Base-by-base conservation (phyloP, 1,284 basidiomycete species). In the Ceratobasidium sp. region DNA sequence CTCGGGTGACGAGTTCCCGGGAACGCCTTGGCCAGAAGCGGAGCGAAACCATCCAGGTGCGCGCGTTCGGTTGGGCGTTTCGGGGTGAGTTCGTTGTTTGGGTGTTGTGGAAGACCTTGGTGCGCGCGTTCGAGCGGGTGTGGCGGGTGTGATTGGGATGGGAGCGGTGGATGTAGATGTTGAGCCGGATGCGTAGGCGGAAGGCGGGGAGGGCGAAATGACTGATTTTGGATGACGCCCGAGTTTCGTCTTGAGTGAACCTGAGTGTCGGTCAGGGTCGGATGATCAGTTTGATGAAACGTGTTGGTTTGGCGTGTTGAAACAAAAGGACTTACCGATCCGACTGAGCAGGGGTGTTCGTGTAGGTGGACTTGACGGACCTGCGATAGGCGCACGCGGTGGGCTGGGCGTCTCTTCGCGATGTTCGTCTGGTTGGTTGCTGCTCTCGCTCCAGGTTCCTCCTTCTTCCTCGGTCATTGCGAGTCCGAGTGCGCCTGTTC, bases 241-340 rank as follows among this genome's bases (percentile, higher is more conserved):
- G n/a, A 71, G 56, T 69, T 56, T 48, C 9, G 33, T 64, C 47
- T 60, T 62, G 56, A 67, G 44, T 33, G 74, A 75, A 33, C 59
- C 74, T 69, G n/a, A n/a, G 29, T 36, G 29, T 29, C 33, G 47
- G 57, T 22, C 36, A 41, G 36, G 36, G 36, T 41, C 75, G 24
- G 51, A 59, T 60, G 33, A 62, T 75, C 44, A 63, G 59, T 53
- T 24, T 47, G 41, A 59, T 63, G 51, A 17, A 48, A 15, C 47
- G 51, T 65, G 27, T 33, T 29, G 63, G 17, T 51, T 4, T 24
- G n/a, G n/a, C 45, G 33, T 62, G 31, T 45, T 66, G 41, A 56
- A 54, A 74, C 53, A 69, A n/a, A n/a, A n/a, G n/a, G n/a, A 75
- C 66, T 64, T 66, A 71, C 77, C 76, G 60, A 78, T 76, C 22